phyloP scores from a whole-genome alignment of 1,284 basidiomycete species.

The Malassezia dermatis region DNA sequence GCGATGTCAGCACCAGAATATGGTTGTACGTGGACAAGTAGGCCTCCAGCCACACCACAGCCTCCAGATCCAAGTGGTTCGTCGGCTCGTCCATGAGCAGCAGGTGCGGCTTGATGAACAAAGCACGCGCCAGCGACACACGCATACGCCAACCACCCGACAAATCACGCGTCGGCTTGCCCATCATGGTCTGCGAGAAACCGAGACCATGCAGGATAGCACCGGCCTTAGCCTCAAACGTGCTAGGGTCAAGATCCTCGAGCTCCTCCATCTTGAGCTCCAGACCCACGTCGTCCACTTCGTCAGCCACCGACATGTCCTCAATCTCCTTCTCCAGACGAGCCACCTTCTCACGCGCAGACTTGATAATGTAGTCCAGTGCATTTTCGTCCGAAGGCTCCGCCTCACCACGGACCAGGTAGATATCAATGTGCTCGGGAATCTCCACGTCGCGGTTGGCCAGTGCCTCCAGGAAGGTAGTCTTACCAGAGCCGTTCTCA shows the following conservation, averaged over 20 bases:
- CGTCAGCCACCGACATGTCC: constrained; percentile 77
- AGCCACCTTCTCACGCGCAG: constrained; percentile 89
- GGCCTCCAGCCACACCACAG: constrained; percentile 96
- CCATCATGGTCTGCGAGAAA: constrained; percentile 84
- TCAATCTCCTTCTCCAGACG: constrained; percentile 88
- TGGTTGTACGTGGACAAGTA: constrained; percentile 97
- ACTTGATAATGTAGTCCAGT: constrained; percentile 85
- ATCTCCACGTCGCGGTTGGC: constrained; percentile 67
- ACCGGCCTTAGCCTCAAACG: constrained; percentile 90
- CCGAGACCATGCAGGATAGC: constrained; percentile 94
- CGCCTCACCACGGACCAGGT: constrained; percentile 87
- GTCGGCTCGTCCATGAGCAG: constrained; percentile 64
- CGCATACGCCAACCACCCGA: constrained; percentile 98
- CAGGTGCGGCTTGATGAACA: constrained; percentile 93
- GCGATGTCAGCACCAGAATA: constrained; percentile 79
- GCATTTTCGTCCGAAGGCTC: constrained; percentile 95
- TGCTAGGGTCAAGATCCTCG: constrained; percentile 88
- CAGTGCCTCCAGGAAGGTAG: constrained; percentile 51
- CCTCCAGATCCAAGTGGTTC: constrained; percentile 87
- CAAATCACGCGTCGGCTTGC: constrained; percentile 94
- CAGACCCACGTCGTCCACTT: constrained; percentile 74
- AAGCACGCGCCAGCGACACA: constrained; percentile 84
- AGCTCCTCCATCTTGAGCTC: constrained; percentile 89
- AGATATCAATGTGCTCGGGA: constrained; percentile 91
- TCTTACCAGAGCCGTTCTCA: constrained; percentile 96